Conservation (phyloP, 805 yeast genomes). For the Candida multigemmis region DNA sequence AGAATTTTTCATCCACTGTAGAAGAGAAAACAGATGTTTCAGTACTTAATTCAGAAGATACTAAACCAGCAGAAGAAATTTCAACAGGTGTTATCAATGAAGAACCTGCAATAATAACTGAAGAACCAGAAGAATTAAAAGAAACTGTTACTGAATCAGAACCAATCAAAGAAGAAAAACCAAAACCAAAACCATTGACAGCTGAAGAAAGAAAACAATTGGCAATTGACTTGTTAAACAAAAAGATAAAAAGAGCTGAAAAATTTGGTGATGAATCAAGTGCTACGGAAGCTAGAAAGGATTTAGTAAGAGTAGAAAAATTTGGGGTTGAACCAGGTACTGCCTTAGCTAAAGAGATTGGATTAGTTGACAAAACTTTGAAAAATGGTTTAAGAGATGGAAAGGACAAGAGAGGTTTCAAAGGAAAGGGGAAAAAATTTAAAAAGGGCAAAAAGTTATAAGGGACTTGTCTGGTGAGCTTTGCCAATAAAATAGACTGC, state of each 20-base stretch:
- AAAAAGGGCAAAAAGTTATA: too few relatives aligned
- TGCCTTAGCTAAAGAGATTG: constrained; percentile 59
- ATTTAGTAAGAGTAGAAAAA: constrained; percentile 65
- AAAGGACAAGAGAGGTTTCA: constrained; percentile 4
- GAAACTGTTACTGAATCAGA: constrained; percentile 5
- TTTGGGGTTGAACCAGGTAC: constrained; percentile 72
- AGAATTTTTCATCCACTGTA: constrained; percentile 22
- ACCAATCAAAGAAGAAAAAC: constrained; percentile 13
- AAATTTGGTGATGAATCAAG: constrained; percentile 68
- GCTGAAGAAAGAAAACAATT: constrained; percentile 65
- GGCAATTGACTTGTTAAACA: constrained; percentile 58
- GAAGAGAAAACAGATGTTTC: constrained; percentile 8
- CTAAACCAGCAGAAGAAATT: constrained; percentile 3
- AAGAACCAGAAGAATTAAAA: constrained; percentile 5
- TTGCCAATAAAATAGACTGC: too few relatives aligned
- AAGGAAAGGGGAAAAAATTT: constrained; percentile 1
- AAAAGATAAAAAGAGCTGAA: constrained; percentile 62
- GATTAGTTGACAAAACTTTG: constrained; percentile 35
- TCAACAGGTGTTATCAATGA: constrained; percentile 7
- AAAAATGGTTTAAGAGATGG: constrained; percentile 10
- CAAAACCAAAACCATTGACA: constrained; percentile 33
- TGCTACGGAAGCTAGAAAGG: constrained; percentile 47
- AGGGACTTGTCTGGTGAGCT: too few relatives aligned
- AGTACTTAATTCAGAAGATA: constrained; percentile 8
- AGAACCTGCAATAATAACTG: constrained; percentile 5